Conservation (phyloP, 2,329 filamentous ascomycete species). For the Colletotrichum lentis region DNA sequence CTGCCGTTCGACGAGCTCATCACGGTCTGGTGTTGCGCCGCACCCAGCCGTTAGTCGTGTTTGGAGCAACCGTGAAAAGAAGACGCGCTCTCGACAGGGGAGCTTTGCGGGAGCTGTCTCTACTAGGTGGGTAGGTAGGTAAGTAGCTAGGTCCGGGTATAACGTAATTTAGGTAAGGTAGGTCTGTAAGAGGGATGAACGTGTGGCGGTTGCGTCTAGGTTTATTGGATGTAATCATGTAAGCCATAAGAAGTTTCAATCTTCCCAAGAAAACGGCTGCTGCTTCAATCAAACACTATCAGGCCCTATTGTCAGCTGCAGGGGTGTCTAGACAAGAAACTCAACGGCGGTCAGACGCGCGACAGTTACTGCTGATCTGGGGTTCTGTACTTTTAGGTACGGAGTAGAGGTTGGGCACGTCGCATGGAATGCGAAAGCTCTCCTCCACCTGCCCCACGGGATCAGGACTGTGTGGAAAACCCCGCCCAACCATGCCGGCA, state of each 20-base stretch:
- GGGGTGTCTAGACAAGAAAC: constrained; percentile 8
- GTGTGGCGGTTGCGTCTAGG: background rate
- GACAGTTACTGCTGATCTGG: constrained; percentile 14
- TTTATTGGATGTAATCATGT: constrained; percentile 9
- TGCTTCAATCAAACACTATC: background rate
- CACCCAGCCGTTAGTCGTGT: constrained; percentile 31
- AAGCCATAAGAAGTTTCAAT: background rate
- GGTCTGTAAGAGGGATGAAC: constrained; percentile 14
- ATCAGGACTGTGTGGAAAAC: background rate
- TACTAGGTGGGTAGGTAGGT: background rate
- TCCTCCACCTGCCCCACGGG: constrained; percentile 4
- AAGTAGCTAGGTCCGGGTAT: constrained; percentile 1
- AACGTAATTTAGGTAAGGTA: constrained; percentile 1
- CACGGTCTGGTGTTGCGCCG: constrained; percentile 36
- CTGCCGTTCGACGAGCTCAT: constrained; percentile 38
- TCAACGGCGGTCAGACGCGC: constrained; percentile 17
- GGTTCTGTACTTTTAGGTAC: background rate
- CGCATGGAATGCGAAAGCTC: constrained; percentile 24
- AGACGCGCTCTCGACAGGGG: constrained; percentile 38
- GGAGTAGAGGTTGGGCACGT: constrained; percentile 4
- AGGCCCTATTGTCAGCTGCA: constrained; percentile 24
- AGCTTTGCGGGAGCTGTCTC: constrained; percentile 11
- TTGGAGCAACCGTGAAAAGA: constrained; percentile 43
- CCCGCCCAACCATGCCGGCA: constrained; percentile 1
- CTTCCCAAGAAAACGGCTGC: background rate